phyloP scores from a whole-genome alignment of 176 grass and related monocot genomes.

The Puya raimondii region DNA sequence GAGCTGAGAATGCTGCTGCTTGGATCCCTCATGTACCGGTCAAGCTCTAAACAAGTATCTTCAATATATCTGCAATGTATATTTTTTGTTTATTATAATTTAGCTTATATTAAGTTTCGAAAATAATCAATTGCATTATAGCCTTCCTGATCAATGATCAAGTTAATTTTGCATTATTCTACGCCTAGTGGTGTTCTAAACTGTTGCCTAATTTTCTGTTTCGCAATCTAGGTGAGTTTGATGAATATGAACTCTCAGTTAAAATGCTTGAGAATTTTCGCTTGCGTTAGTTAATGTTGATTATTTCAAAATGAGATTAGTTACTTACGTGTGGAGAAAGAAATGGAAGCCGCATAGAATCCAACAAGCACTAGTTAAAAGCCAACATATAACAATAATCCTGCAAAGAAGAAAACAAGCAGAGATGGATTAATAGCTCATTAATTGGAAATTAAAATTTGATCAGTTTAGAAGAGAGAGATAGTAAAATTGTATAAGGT shows the following conservation, averaged over 20 bases:
- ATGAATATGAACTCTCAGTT: too few species aligned
- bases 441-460: neutral
- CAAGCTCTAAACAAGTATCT: constrained; percentile 3
- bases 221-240: too few species aligned
- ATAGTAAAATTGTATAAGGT: neutral
- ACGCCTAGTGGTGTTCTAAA: too few species aligned
- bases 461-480: neutral
- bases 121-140: too few species aligned
- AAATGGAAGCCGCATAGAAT: constrained; percentile 12
- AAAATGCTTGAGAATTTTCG: too few species aligned
- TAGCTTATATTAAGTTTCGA: neutral
- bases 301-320: neutral
- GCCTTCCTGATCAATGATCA: too few species aligned
- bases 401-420: constrained; percentile 1
- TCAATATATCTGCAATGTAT: neutral
- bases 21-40: neutral
- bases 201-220: too few species aligned
- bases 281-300: too few species aligned
- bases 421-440: neutral
- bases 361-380: constrained; percentile 8
- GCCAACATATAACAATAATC: constrained; percentile 7
- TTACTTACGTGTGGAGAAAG: constrained; percentile 6
- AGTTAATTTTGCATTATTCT: too few species aligned
- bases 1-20: neutral
- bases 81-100: neutral